Percentiles rank a stretch among this genome's conserved stretches.
Conservation (phyloP, 2,329 filamentous ascomycete genomes). For the Trichoderma citrinoviride region DNA sequence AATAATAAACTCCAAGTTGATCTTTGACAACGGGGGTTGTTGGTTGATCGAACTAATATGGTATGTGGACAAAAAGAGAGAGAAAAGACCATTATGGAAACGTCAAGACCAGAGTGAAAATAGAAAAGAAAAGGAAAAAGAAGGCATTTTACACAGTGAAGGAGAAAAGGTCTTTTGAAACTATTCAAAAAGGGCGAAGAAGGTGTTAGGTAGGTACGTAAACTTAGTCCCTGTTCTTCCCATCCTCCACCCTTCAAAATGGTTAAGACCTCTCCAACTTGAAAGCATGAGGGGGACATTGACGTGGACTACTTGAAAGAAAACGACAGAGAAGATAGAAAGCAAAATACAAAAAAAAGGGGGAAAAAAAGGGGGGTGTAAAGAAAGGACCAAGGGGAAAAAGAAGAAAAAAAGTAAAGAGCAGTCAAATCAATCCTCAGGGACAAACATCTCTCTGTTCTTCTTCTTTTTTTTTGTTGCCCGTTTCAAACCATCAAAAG, state of each 20-base stretch:
- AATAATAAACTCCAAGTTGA: conserved; percentile 1
- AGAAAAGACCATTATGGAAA: conserved; percentile 16
- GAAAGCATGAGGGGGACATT: not conserved
- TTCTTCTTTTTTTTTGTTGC: conserved; percentile 11
- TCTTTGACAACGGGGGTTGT: conserved; percentile 11
- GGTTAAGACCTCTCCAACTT: no score
- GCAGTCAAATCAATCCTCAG: conserved; percentile 5
- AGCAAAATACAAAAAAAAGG: conserved; percentile 7
- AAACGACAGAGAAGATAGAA: conserved; percentile 2
- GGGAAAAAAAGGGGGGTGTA: not conserved
- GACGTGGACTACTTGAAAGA: conserved; percentile 2
- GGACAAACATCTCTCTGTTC: conserved; percentile 30
- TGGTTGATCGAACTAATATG: not conserved
- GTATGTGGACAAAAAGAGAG: not conserved
- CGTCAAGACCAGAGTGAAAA: not conserved
- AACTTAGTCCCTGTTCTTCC: not conserved
- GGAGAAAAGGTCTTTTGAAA: no score
- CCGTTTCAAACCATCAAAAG: conserved; percentile 31
- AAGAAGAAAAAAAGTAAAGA: not conserved
- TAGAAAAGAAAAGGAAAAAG: not conserved
- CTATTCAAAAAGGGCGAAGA: no score
- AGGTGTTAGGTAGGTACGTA: no score
- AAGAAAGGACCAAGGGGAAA: not conserved
- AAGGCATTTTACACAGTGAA: conserved; percentile 21
- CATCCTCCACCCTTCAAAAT: not conserved